Evolutionary conservation across 2,329 filamentous ascomycete genomes (phyloP).

Genomic region (Aureobasidium leucospermi): DNA sequence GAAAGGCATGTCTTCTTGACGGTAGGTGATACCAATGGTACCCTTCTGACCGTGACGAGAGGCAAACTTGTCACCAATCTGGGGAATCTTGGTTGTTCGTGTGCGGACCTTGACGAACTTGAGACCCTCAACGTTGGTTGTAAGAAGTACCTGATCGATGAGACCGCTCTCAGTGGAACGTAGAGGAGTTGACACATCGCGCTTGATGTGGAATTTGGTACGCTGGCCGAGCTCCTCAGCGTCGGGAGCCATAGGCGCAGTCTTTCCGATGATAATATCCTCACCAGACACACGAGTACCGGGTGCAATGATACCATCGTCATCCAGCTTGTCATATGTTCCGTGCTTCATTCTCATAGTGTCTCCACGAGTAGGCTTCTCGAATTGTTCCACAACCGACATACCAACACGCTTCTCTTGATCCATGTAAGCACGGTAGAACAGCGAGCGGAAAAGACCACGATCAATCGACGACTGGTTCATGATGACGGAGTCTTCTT

Average conservation of each 20-base stretch:
- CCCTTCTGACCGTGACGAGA: constrained; percentile 99
- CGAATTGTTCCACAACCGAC: constrained; percentile 86
- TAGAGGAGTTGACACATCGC: constrained; percentile 90
- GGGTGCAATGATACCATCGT: constrained; percentile 89
- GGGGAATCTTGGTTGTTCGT: constrained; percentile 92
- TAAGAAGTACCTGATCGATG: constrained; percentile 85
- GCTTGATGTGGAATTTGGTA: constrained; percentile 82
- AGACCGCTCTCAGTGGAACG: constrained; percentile 96
- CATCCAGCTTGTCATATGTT: constrained; percentile 73
- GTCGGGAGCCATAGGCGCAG: constrained; percentile 86
- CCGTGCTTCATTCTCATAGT: constrained; percentile 83
- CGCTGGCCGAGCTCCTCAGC: constrained; percentile 89
- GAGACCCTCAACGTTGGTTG: constrained; percentile 88
- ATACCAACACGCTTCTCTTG: constrained; percentile 95
- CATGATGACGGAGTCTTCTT: constrained; percentile 99
- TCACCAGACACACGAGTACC: constrained; percentile 93
- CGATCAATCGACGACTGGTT: constrained; percentile 99
- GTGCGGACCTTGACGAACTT: constrained; percentile 97
- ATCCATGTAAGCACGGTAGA: constrained; percentile 96
- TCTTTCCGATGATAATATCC: constrained; percentile 99
- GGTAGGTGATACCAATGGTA: constrained; percentile 97
- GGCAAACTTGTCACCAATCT: constrained; percentile 98
- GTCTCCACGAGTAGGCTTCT: constrained; percentile 84
- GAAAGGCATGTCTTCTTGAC: constrained; percentile 98
- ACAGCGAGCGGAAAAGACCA: constrained; percentile 92